Evolutionary conservation across 2,329 filamentous ascomycete species (phyloP).

Genomic region (Penicillium polonicum): DNA sequence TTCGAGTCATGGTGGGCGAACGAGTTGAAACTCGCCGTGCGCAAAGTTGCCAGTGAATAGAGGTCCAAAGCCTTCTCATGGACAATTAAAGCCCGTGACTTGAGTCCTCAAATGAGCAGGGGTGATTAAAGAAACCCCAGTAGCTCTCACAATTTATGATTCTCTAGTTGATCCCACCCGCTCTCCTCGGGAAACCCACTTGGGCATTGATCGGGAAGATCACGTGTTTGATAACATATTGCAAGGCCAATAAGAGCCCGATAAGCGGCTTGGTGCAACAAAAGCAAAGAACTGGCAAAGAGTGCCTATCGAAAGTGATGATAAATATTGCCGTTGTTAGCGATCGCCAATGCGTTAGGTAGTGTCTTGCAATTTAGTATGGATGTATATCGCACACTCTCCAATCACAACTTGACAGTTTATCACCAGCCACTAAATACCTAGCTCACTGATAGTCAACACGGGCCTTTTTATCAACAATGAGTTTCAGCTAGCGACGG

Average conservation of each 20-base stretch:
- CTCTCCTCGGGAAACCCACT: slow-evolving; percentile 26
- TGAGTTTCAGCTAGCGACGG: too few relatives aligned
- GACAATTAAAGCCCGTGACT: slow-evolving; percentile 21
- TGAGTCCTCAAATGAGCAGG: slow-evolving; percentile 16
- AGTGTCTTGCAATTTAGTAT: too few relatives aligned
- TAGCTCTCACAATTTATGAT: slow-evolving; percentile 15
- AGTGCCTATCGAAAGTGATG: too few relatives aligned
- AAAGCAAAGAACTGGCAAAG: neutral
- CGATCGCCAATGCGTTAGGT: too few relatives aligned
- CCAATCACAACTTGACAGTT: too few relatives aligned
- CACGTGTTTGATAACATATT: slow-evolving; percentile 14
- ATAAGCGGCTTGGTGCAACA: neutral
- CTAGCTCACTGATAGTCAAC: too few relatives aligned
- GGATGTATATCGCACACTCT: too few relatives aligned
- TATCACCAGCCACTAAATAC: too few relatives aligned
- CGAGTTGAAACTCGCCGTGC: slow-evolving; percentile 32
- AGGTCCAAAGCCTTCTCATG: slow-evolving; percentile 31
- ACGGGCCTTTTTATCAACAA: too few relatives aligned
- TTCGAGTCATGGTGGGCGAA: slow-evolving; percentile 38
- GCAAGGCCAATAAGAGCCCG: too few relatives aligned
- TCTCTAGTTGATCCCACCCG: slow-evolving; percentile 12
- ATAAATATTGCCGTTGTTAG: too few relatives aligned
- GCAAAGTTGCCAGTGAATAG: slow-evolving; percentile 17
- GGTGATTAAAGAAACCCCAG: slow-evolving; percentile 19
- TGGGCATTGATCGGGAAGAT: slow-evolving; percentile 16